Base-by-base conservation (phyloP, 306 rosid genomes). In the Alnus rubra region DNA sequence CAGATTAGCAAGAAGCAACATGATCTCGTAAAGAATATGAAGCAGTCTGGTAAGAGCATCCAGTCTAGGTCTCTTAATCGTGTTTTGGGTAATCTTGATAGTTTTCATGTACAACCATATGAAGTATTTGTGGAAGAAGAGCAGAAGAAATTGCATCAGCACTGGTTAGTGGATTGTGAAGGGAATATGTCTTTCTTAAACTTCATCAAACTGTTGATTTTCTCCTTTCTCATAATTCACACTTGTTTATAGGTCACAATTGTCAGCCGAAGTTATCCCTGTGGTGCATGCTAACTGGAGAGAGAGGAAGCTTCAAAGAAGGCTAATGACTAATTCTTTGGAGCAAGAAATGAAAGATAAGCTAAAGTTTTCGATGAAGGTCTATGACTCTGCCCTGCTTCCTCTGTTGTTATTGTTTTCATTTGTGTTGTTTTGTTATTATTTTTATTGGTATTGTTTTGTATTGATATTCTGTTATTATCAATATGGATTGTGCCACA, bases 1-100 rank as follows among this genome's bases (percentile, higher is more conserved):
- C 92, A 95, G 99, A 88, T 95, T 82, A 95, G 96, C 81, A 95
- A 82, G 88, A 88, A 88, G 87, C 98, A 95, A 84, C 92, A 87
- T 82, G 94, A 95, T 73, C 90, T 95, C 76, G 94, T 95, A 74
- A 91, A 88, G 88, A 93, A 85, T 80, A 90, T 95, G 99, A 93
- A 95, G 86, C 94, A 87, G 85, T 87, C 95, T 62, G 94, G 93
- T 72, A 88, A 86, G 83, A 90, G 91, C 82, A 88, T 91, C 78
- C 93, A 87, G 69, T 88, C 93, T 55, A 88, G 87, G 85, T 88
- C 98, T 71, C 96, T 95, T 65, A 87, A 88, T 85, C 91, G 86
- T 83, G 92, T 95, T 83, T 86, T 95, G 90, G 99, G 99, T 62
- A 79, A 90, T 87, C 83, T 92, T 48, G 86, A 82, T 71, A 76